Percentiles rank a stretch among this genome's conserved stretches.
phyloP scores from a whole-genome alignment of 768 basidiomycete genomes.

The Leccinellum rugosiceps region DNA sequence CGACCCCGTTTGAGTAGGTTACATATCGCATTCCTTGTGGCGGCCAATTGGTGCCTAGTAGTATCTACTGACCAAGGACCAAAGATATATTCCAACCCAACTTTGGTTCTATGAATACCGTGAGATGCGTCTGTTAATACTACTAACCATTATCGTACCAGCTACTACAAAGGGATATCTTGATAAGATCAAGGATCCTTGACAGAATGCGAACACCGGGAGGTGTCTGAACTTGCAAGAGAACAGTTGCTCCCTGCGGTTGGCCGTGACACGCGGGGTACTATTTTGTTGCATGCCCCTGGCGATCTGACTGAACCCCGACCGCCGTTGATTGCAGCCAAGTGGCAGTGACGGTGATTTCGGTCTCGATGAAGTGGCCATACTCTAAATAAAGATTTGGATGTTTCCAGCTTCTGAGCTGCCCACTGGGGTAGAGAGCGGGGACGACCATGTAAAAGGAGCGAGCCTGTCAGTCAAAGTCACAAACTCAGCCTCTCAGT shows the following conservation, averaged over 20 bases:
- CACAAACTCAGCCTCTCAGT: background rate
- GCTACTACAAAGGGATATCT: background rate
- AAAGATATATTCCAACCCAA: background rate
- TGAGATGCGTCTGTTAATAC: background rate
- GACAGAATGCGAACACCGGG: background rate
- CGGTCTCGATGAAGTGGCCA: background rate
- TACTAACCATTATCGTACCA: background rate
- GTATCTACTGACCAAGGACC: background rate
- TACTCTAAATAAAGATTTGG: background rate
- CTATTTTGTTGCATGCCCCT: background rate
- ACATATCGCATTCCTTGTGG: conserved; percentile 12
- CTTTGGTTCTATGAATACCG: background rate
- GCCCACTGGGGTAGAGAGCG: background rate
- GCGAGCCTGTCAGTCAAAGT: background rate
- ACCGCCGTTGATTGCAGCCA: background rate
- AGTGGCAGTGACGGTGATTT: background rate
- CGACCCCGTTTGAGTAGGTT: background rate
- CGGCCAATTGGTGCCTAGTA: background rate
- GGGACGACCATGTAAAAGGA: background rate
- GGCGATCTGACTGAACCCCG: conserved; percentile 1
- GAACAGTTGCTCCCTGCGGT: background rate
- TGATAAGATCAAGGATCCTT: background rate
- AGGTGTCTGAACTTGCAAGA: background rate
- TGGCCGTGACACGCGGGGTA: background rate
- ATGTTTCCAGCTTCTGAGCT: background rate